Evolutionary conservation across 139 green algal genomes (phyloP), one percentile per base, ranked within the genome.

Genomic region (Spirogloea muscicola): DNA sequence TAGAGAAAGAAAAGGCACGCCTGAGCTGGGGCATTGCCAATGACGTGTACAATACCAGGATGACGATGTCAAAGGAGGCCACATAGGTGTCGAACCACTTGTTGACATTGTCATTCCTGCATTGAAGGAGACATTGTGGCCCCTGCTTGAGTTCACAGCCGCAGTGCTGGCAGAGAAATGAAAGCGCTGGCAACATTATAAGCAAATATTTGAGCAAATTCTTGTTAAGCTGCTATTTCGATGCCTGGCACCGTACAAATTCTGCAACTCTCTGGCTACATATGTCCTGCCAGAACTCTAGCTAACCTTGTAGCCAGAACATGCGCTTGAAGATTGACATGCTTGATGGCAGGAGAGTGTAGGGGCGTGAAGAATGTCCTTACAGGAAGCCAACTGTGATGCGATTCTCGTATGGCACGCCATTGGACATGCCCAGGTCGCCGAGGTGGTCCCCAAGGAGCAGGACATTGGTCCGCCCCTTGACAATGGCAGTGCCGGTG

Each of bases 61-160:
- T 18, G 21, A 79, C 71, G 0, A 79, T 46, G 44, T 79, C 71
- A 29, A 79, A 79, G 1, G 25, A 21, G 31, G 27, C 13, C 60
- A 29, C 31, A 72, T 77, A 79, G 1, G 27, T 3, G 16, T 74
- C 43, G 16, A 74, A 13, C 29, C 44, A 31, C 63, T 31, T 5
- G 61, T 79, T 61, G 34, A 70, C 60, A n/a, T 79, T 78, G 61
- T 79, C 66, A 38, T 79, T 79, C 61, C 63, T 72, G 37, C 25
- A 34, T 25, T 49, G 37, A 7, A 42, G 37, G 31, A 10, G 42
- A 72, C 7, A 62, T 33, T 62, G 33, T 49, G n/a, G n/a, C n/a
- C n/a, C n/a, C n/a, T n/a, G n/a, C n/a, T n/a, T n/a, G n/a, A n/a
- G n/a, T n/a, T n/a, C n/a, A n/a, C n/a, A n/a, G n/a, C n/a, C n/a